These are phyloP conservation scores for Aspergillus campestris DNA, from an alignment of 495 filamentous ascomycete genomes.

Conservation along the genomic window DNA sequence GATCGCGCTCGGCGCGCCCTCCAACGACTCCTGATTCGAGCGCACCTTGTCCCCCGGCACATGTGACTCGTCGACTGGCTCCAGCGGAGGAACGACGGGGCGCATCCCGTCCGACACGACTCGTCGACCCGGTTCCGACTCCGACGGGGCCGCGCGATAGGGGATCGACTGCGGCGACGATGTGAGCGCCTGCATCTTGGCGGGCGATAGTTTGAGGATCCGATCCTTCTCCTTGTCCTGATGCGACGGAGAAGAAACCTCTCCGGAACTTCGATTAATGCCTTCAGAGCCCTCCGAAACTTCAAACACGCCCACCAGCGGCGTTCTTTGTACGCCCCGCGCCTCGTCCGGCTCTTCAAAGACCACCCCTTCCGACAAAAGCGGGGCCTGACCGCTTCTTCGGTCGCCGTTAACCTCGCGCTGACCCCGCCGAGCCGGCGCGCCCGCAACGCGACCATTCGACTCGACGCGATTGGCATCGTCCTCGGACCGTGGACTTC, in stretches of 20 bases:
- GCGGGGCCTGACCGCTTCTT: conserved; percentile 11
- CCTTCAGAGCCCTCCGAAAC: conserved; percentile 7
- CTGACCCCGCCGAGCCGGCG: not conserved
- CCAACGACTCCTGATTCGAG: conserved; percentile 18
- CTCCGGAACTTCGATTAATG: conserved; percentile 7
- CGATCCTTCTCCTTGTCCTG: conserved; percentile 29
- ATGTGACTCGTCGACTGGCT: conserved; percentile 8
- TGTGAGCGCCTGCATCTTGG: conserved; percentile 47
- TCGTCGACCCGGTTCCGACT: conserved; percentile 16
- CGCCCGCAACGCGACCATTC: not conserved
- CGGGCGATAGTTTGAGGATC: conserved; percentile 43
- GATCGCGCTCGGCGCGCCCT: conserved; percentile 17
- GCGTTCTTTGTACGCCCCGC: conserved; percentile 7
- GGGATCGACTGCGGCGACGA: conserved; percentile 48
- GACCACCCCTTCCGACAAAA: conserved; percentile 12
- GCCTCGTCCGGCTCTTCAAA: conserved; percentile 10
- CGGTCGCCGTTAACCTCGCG: conserved; percentile 1
- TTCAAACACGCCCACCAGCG: conserved; percentile 16
- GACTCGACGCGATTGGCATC: not conserved
- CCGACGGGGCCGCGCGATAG: conserved; percentile 19
- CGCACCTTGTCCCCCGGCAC: conserved; percentile 16
- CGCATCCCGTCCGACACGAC: conserved; percentile 18
- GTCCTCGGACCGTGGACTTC: not conserved
- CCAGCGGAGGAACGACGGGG: conserved; percentile 2
- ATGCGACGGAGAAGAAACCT: conserved; percentile 8